Evolutionary conservation across 2,329 filamentous ascomycete genomes (phyloP).

Genomic region (Aphanocladium album): DNA sequence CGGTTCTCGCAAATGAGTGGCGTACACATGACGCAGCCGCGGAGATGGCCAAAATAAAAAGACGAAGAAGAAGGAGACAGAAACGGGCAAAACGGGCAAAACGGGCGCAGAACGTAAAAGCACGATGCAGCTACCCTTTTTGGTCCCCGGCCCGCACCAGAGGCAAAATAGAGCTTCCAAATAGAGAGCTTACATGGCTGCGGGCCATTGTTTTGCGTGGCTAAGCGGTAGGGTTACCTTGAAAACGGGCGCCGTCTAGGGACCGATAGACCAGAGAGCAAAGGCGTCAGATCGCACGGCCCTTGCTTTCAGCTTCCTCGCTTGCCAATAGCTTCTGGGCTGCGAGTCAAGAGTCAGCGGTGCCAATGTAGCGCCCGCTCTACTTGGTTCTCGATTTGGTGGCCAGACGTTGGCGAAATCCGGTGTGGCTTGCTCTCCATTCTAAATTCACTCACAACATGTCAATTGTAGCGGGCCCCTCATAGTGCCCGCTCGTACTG

Average conservation of each 20-base stretch:
- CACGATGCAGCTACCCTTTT: background rate
- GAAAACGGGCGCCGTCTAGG: background rate
- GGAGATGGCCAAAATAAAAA: background rate
- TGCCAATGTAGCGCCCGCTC: background rate
- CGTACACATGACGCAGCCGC: background rate
- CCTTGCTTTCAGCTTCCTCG: constrained; percentile 8
- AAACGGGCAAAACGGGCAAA: background rate
- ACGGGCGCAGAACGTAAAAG: too few relatives aligned
- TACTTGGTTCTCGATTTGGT: constrained; percentile 1
- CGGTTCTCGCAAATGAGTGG: constrained; percentile 12
- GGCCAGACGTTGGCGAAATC: constrained; percentile 7
- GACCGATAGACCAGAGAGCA: background rate
- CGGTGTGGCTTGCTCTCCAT: constrained; percentile 4
- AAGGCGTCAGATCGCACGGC: constrained; percentile 6
- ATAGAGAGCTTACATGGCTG: background rate
- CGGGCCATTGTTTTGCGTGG: background rate
- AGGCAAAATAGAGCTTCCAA: background rate
- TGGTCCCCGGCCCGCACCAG: background rate
- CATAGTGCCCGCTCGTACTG: constrained; percentile 12
- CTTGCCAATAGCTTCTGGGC: background rate
- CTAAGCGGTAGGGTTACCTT: background rate
- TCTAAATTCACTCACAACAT: constrained; percentile 7
- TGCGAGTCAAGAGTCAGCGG: background rate
- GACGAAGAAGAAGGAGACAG: background rate
- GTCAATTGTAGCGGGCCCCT: background rate